phyloP scores from a whole-genome alignment of 2,329 filamentous ascomycete genomes.

The Bipolaris gigantea region DNA sequence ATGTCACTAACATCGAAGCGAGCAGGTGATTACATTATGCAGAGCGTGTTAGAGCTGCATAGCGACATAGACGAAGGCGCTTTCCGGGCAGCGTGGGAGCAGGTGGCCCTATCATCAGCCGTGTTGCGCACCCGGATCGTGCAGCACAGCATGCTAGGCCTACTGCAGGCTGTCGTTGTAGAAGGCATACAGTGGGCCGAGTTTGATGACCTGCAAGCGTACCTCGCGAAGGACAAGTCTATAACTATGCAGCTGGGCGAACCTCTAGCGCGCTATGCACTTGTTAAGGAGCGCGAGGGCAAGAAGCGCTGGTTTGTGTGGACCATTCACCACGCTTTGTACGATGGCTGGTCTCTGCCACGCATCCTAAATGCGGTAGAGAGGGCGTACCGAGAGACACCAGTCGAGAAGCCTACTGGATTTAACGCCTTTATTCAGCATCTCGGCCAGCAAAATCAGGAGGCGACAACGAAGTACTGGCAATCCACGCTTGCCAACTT shows the following conservation, averaged over 20 bases:
- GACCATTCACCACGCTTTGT: constrained; percentile 44
- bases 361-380: constrained; percentile 8
- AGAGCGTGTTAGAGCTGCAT: constrained; percentile 41
- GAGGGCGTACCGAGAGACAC: constrained; percentile 5
- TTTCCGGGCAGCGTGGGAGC: constrained; percentile 8
- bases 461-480: neutral
- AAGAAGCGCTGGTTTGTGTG: constrained; percentile 29
- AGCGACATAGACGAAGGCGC: neutral
- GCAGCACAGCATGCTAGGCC: neutral
- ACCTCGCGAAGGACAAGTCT: constrained; percentile 5
- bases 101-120: neutral
- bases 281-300: neutral
- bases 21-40: constrained; percentile 51
- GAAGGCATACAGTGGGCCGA: constrained; percentile 11
- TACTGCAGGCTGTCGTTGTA: constrained; percentile 18
- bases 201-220: constrained; percentile 1
- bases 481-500: neutral
- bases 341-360: constrained; percentile 33
- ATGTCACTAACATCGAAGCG: constrained; percentile 57
- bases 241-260: constrained; percentile 5
- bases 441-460: neutral
- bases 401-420: neutral
- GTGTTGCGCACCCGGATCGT: constrained; percentile 13
- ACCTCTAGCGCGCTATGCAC: constrained; percentile 17
- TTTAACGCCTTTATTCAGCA: constrained; percentile 27